These are phyloP conservation scores for Aeschynomene evenia DNA, from an alignment of 306 rosid genomes.

Conservation along the genomic window DNA sequence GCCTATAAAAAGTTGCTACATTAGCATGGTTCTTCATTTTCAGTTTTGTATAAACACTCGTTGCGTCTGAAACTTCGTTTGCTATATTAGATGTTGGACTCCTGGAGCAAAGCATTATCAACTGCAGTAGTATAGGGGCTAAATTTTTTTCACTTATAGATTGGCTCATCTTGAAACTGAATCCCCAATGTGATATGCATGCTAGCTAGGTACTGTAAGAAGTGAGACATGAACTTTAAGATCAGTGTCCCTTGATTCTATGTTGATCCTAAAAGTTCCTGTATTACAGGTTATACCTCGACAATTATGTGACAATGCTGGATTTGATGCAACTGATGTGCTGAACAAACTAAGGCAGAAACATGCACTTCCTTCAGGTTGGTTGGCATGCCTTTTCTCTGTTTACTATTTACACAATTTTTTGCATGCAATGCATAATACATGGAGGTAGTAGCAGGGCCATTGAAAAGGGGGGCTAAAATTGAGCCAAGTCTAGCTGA, in stretches of 20 bases:
- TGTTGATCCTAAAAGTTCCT: slow-evolving; percentile 17
- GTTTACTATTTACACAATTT: background rate
- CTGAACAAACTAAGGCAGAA: slow-evolving; percentile 94
- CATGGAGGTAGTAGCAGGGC: background rate
- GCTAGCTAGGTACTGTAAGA: background rate
- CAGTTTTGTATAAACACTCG: background rate
- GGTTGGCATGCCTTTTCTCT: slow-evolving; percentile 13
- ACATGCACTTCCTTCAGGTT: slow-evolving; percentile 91
- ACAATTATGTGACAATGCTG: slow-evolving; percentile 98
- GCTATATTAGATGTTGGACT: background rate
- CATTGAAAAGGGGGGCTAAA: background rate
- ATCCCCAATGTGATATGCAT: slow-evolving; percentile 9
- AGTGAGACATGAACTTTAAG: background rate
- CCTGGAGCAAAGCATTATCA: background rate
- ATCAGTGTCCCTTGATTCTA: background rate
- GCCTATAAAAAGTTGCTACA: background rate
- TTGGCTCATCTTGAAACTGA: slow-evolving; percentile 10
- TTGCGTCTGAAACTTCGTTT: background rate
- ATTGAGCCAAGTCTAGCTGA: slow-evolving; percentile 9
- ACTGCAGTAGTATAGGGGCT: background rate
- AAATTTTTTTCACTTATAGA: background rate
- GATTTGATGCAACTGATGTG: slow-evolving; percentile 98
- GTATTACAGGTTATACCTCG: slow-evolving; percentile 86
- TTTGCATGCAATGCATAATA: background rate
- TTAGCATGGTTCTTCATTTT: background rate